Evolutionary conservation across 176 grass and related monocot genomes (phyloP).

Genomic region (Elaeis guineensis): DNA sequence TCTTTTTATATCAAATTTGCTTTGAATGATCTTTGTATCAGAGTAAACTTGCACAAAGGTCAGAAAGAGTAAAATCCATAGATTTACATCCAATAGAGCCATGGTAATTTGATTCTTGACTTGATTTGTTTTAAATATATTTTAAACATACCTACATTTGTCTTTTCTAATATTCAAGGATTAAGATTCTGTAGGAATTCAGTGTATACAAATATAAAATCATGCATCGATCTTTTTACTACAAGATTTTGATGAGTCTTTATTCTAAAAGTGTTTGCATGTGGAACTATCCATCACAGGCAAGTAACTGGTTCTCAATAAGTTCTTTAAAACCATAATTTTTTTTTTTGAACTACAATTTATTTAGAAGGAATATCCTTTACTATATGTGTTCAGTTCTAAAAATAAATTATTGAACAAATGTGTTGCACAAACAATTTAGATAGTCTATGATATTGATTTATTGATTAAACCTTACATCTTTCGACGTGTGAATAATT

Average conservation of each 20-base stretch:
- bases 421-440: too few relatives aligned
- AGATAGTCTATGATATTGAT: too few relatives aligned
- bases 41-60: conserved; percentile 93
- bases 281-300: conserved; percentile 96
- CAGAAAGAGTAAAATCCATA: conserved; percentile 93
- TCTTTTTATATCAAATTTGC: conserved; percentile 18
- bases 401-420: too few relatives aligned
- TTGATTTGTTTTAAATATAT: conserved; percentile 1
- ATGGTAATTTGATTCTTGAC: conserved; percentile 48
- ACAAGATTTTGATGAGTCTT: conserved; percentile 82
- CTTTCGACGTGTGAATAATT: too few relatives aligned
- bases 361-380: too few relatives aligned
- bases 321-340: background rate
- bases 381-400: too few relatives aligned
- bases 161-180: background rate
- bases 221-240: background rate
- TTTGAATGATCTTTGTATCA: conserved; percentile 35
- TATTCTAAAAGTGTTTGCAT: conserved; percentile 94
- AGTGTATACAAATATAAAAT: background rate
- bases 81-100: conserved; percentile 97
- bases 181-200: background rate
- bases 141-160: background rate
- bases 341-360: too few relatives aligned
- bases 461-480: too few relatives aligned
- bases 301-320: conserved; percentile 12